Evolutionary conservation across 2,329 filamentous ascomycete species (phyloP).

Genomic region (Dendrostoma leiphaemia): DNA sequence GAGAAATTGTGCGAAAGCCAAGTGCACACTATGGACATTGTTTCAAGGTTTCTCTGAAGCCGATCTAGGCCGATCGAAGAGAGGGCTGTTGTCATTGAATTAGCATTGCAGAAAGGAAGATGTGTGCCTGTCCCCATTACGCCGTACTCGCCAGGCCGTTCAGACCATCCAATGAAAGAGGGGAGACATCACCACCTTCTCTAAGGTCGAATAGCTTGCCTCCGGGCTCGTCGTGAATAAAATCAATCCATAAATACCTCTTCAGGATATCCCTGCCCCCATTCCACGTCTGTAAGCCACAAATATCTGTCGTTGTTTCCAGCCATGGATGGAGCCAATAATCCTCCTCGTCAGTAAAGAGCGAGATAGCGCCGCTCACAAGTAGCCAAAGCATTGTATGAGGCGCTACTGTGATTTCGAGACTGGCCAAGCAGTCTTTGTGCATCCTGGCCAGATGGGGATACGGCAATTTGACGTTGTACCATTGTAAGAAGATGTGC

Average conservation of each 20-base stretch:
- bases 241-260: conserved; percentile 12
- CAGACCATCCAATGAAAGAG: not conserved
- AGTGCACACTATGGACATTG: too few relatives aligned
- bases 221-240: conserved; percentile 5
- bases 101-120: too few relatives aligned
- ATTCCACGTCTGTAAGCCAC: conserved; percentile 20
- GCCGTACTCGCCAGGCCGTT: not conserved
- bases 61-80: too few relatives aligned
- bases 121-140: too few relatives aligned
- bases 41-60: too few relatives aligned
- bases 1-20: too few relatives aligned
- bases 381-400: conserved; percentile 26
- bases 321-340: conserved; percentile 24
- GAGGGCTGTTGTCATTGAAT: too few relatives aligned
- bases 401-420: conserved; percentile 6
- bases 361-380: conserved; percentile 24
- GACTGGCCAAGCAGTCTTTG: conserved; percentile 12
- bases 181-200: not conserved
- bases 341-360: conserved; percentile 22
- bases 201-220: not conserved
- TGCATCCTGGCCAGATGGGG: conserved; percentile 21
- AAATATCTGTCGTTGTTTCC: conserved; percentile 19
- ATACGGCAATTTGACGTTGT: conserved; percentile 21
- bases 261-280: conserved; percentile 1
- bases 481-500: conserved; percentile 37